Evolutionary conservation across 2,329 filamentous ascomycete genomes (phyloP), one percentile per base, ranked within the genome.

Genomic region (Cladobotryum mycophilum): DNA sequence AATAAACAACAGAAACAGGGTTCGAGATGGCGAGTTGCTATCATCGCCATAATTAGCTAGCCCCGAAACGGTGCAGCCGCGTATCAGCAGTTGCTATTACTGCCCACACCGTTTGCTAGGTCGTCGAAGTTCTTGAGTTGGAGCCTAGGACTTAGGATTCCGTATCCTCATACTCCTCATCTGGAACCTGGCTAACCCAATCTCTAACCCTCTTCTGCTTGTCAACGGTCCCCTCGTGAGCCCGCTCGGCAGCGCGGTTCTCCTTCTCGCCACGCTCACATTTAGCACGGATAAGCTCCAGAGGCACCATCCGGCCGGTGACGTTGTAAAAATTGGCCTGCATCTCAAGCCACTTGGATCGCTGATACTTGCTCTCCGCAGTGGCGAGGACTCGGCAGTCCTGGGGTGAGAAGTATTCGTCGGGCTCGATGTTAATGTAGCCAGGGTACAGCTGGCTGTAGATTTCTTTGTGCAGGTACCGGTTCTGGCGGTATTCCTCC

Each of bases 261-360:
- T 47, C 52, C 25, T 46, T 48, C 52, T 67, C 67, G 0, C 59
- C 64, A 11, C 49, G 48, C 51, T 67, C 67, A n/a, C 65, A 63
- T 51, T 64, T 68, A 18, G 56, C 58, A 38, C 64, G 64, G 42
- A 75, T 64, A n/a, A 67, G 56, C 34, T 67, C 63, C 7, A 70
- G 56, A 1, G 70, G 66, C 0, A 74, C 59, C 63, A 72, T 65
- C 6, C 67, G 61, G 4, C 72, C 72, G 0, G 71, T 74, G 41
- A 60, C 67, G 51, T 74, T 73, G 58, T 63, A 69, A 48, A 75
- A 73, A 45, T 67, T 68, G 30, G 70, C 68, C 53, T 75, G 72
- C 60, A 74, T 67, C 53, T 73, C 67, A 1, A 73, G 60, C 68
- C 69, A 74, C 20, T 62, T 63, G 25, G 60, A 60, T 17, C 54